Evolutionary conservation across 345 rosid species (phyloP), one percentile per base, ranked within the genome.

Genomic region (Bruguiera sexangula): DNA sequence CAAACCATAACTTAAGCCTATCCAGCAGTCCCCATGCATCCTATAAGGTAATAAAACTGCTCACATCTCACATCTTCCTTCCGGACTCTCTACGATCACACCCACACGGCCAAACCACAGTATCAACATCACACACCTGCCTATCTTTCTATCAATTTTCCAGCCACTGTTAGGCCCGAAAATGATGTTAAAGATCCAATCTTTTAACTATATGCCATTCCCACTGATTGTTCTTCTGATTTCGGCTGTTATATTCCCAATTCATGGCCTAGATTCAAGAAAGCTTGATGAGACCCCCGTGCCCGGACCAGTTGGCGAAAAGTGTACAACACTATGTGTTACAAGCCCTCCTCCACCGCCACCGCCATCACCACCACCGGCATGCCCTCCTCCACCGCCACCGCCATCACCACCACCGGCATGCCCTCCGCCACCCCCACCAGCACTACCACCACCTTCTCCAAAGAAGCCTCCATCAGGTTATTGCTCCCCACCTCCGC

Each of bases 401-500:
- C 69, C 83, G 73, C 85, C 85, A 26, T 83, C 76, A 0, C 77
- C 84, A 0, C 76, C 70, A 0, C 36, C 36, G 8, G 36, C 8
- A 34, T 34, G 58, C 69, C 1, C 83, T 84, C 37, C 37, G 37
- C 37, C 37, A 52, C 86, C 87, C 3, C 82, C 87, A 10, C 80
- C 75, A 0, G 70, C 75, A 0, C 59, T 71, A 46, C 74, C 65
- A 1, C 72, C 85, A 1, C 83, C 88, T 2, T 66, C 83, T 10
- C 43, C 66, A 11, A 31, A 62, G 19, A 82, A 0, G 16, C 50
- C 79, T 20, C 83, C 86, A 18, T 67, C 83, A 29, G 7, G 29
- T 6, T 46, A 81, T 76, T 80, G 81, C 65, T 86, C 92, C 27
- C 92, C 92, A 26, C 89, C 89, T 5, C 85, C 91, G 2, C 32